Evolutionary conservation across 2,329 filamentous ascomycete species (phyloP), one percentile per base, ranked within the genome.

Genomic region (Phyllosticta citribraziliensis): DNA sequence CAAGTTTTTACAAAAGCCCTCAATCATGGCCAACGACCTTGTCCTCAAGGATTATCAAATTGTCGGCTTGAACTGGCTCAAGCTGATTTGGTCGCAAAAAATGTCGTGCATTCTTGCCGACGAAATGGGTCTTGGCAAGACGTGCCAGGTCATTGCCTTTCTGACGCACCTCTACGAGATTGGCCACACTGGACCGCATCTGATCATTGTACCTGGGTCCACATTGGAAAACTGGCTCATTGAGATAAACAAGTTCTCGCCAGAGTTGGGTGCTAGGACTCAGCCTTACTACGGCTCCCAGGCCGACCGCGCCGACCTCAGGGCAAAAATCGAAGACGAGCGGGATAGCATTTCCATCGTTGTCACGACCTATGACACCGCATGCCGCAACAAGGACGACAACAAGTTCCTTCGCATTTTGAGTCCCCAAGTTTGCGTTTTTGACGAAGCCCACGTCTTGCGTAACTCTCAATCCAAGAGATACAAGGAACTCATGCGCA

Each of bases 91-190:
- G 76, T 81, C 86, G 58, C 86, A 89, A 62, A 81, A 86, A 27
- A 82, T 95, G 57, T 93, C 90, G 54, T 93, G 91, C 64, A 97
- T 99, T 61, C 79, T 99, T 19, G 94, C 94, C 1, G 94, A 99
- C 71, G 94, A 99, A 71, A 99, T 99, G 94, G 94, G 89, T 57
- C 69, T 84, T 51, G 94, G 94, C 54, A 99, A 99, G 79, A 99
- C 94, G 0, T 97, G 91, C 68, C 93, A 99, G 70, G 91, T 97
- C 64, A 96, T 99, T 66, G 86, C 91, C 0, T 91, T 99, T 68
- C 81, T 99, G 54, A 88, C 91, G 17, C 87, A 96, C 67, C 79
- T 99, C 25, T 85, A 89, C 17, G 85, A 91, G 69, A 83, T 83
- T 30, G 84, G 76, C 64, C 80, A 77, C 70, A 84, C 69, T 78